A percentile compares a stretch with the other conserved stretches of the same genome.
These are phyloP conservation scores for Prunus yedoensis DNA, from an alignment of 331 rosid genomes.

Conservation along the genomic window DNA sequence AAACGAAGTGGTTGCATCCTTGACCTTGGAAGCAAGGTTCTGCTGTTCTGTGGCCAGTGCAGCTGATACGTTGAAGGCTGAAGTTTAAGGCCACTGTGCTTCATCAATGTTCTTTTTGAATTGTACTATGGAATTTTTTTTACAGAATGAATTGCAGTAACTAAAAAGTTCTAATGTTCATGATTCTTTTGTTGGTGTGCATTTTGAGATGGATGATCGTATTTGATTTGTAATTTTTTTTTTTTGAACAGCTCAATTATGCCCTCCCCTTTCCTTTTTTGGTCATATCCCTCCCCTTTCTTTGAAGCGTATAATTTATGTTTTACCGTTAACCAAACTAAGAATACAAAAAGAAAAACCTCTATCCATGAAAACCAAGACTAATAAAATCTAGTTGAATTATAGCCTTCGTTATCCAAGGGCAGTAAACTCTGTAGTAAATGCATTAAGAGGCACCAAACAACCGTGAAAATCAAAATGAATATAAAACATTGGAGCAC, in stretches of 20 bases:
- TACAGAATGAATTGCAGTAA: constrained; percentile 12
- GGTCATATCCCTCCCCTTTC: no score
- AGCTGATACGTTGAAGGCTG: constrained; percentile 47
- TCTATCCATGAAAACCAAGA: no score
- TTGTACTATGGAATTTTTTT: not conserved
- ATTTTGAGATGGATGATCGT: not conserved
- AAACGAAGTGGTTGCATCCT: constrained; percentile 50
- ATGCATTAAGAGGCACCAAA: no score
- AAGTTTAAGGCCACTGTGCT: constrained; percentile 21
- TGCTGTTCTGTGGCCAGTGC: constrained; percentile 50
- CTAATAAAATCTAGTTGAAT: no score
- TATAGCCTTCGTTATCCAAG: no score
- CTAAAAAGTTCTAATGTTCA: not conserved
- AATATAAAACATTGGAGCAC: not conserved
- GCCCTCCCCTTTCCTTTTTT: no score
- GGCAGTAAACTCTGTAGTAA: no score
- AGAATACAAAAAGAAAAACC: no score
- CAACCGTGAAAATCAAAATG: not conserved
- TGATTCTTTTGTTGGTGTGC: not conserved
- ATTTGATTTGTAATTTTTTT: no score
- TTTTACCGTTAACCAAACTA: no score
- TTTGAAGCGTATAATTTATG: no score
- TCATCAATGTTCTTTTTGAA: not conserved
- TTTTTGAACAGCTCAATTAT: no score
- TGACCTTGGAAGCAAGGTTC: constrained; percentile 57